These are phyloP conservation scores for Boletus fagicola DNA, from an alignment of 768 basidiomycete species.

Conservation along the genomic window DNA sequence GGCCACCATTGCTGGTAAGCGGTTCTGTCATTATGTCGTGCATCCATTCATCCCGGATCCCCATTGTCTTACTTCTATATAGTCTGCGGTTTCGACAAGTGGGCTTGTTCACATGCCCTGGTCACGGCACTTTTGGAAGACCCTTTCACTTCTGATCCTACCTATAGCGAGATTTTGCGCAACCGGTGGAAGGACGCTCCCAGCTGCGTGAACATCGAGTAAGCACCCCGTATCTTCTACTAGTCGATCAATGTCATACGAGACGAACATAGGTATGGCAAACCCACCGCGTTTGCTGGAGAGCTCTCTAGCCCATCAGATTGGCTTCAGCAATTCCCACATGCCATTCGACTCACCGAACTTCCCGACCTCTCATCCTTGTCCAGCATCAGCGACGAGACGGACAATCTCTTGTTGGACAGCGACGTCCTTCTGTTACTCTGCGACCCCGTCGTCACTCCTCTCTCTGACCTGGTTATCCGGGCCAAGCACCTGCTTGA, in stretches of 20 bases:
- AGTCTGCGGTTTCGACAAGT: conserved; percentile 62
- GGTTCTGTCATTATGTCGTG: background rate
- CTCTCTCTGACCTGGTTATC: conserved; percentile 38
- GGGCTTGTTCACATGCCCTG: conserved; percentile 53
- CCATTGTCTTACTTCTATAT: background rate
- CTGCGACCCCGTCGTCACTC: conserved; percentile 56
- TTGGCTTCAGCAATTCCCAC: conserved; percentile 56
- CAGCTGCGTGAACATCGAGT: conserved; percentile 28
- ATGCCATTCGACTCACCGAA: conserved; percentile 50
- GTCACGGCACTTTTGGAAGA: conserved; percentile 71
- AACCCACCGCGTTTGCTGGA: conserved; percentile 17
- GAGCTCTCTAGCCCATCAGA: conserved; percentile 46
- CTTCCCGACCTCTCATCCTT: conserved; percentile 21
- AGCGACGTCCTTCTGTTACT: conserved; percentile 67
- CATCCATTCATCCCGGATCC: conserved; percentile 3
- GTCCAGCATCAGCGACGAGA: conserved; percentile 14
- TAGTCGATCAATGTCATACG: background rate
- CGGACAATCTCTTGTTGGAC: conserved; percentile 26
- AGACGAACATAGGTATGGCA: conserved; percentile 21
- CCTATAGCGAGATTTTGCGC: conserved; percentile 42
- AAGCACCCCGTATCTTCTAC: conserved; percentile 6
- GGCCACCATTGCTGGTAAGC: conserved; percentile 51
- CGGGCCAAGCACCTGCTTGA: conserved; percentile 29
- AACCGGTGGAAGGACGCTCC: conserved; percentile 47
- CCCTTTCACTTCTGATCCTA: conserved; percentile 57